Evolutionary conservation across 2,329 filamentous ascomycete genomes (phyloP), one percentile per base, ranked within the genome.

Genomic region (Basipetospora sp.): DNA sequence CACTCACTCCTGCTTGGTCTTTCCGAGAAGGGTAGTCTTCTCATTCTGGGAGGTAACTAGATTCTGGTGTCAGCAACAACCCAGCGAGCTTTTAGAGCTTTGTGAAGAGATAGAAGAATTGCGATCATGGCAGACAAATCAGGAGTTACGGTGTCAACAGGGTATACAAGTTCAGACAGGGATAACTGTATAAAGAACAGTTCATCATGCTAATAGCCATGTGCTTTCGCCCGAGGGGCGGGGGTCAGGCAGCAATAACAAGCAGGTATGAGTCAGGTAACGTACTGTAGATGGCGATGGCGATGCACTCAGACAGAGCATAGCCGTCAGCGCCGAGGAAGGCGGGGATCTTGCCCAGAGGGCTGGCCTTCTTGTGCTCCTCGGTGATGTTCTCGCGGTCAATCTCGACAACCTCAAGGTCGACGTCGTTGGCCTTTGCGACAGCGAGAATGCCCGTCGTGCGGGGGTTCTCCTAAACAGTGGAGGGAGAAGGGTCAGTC

Each of bases 31-130:
- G 51, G 86, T 92, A 54, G 90, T 98, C 81, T 96, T 96, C 80
- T 96, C 90, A 64, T 98, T 98, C 71, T 98, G 90, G 53, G 90
- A 96, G 55, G 90, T 86, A 60, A 98, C 90, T 96, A 57, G 44
- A 43, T 42, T 48, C 27, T 34, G 34, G 38, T 41, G 52, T 64
- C 51, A 63, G 56, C 48, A 44, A 39, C 29, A 31, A 19, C 33
- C 26, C 20, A 14, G 30, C 26, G 26, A 35, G 17, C 18, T 17
- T 17, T 18, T 11, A 20, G 16, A 35, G 6, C 31, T n/a, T 16
- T 25, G 14, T 8, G 16, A 31, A 25, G 25, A 11, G 32, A n/a
- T 31, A 38, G 13, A 36, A 43, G 36, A 11, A 11, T 25, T 6
- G 11, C 22, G 11, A 11, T 25, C 22, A 25, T 25, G 22, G 22